Evolutionary conservation across 75 land plant genomes (phyloP), one percentile per base, ranked within the genome.

Genomic region (Cunninghamia lanceolata): DNA sequence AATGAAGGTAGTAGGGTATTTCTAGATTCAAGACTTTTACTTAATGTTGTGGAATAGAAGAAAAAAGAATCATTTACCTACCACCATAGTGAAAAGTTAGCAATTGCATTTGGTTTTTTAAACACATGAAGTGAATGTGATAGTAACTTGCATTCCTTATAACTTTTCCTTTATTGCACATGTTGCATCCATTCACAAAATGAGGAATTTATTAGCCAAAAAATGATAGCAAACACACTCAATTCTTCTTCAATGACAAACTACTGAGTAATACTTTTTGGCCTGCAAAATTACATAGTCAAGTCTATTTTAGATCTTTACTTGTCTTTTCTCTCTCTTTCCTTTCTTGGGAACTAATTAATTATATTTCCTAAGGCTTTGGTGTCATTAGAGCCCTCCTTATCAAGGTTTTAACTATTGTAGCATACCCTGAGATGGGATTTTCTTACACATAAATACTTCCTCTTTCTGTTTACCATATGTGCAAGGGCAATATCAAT

Each of bases 191-290:
- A 73, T 32, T 35, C 76, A 32, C 35, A 73, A 34, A 35, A 73
- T 32, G 76, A 32, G 35, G 76, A 73, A 32, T 34, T 14, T 73
- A 73, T 73, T 34, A 34, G 36, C 76, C 32, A 32, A 71, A 73
- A 35, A 73, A 15, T 13, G 11, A 32, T 15, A 73, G 17, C 76
- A 11, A 2, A 73, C 0, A n/a, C n/a, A 77, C 80, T 77, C 45
- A 77, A 77, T 77, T 77, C 80, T 38, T 77, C 42, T 40, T 77
- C 68, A 63, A 63, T 63, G 68, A n/a, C n/a, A 39, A 25, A 35
- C 76, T 73, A 35, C 36, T 73, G 76, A 73, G 36, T 30, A 35
- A 21, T 77, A 77, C 80, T 77, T 39, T 40, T 40, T 77, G 45
- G 43, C 80, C 25, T 77, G 80, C 45, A 77, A 39, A 77, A 63